Base-by-base conservation (phyloP, 1,284 basidiomycete species). In the Porphyrellus sp. region DNA sequence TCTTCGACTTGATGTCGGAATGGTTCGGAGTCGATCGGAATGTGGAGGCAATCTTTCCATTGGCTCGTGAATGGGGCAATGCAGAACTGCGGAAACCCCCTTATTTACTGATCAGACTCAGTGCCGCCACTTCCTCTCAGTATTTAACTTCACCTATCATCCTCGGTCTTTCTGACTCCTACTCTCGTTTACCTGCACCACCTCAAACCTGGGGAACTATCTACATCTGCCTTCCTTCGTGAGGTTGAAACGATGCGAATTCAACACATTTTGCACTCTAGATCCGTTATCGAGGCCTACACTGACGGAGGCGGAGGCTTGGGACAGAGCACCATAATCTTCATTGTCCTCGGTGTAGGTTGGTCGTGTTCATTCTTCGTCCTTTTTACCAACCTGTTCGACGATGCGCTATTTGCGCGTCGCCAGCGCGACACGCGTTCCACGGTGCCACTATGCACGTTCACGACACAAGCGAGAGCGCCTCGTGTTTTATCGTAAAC, bases 291-390 rank as follows among this genome's bases (percentile, higher is more conserved):
- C 15, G 41, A 30, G 11, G 24, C 31, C 37, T 30, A 16, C 21
- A 30, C 8, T 40, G 18, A 39, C 28, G 20, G n/a, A n/a, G n/a
- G 40, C 23, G 47, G 31, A 15, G 46, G 54, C 1, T 5, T 68
- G 6, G 51, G 53, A 28, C 5, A n/a, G 15, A 55, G 50, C 41
- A 68, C 66, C 28, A 43, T 59, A 31, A 51, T 68, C 44, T 63
- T 64, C 45, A 65, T 64, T 28, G 45, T 61, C 8, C 51, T 65
- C 27, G 63, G 62, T 46, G 51, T 63, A 67, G 64, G 63, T 64
- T 52, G 54, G 63, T 66, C 38, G 49, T 53, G 50, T 58, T 60
- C 52, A 31, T 56, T 54, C 51, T 15, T 49, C 15, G n/a, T 50
- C 20, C 24, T 40, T 43, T 50, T 43, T 50, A 23, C 23, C 31